Evolutionary conservation across 768 basidiomycete genomes (phyloP), one percentile per base, ranked within the genome.

Genomic region (Basidioascus undulatus): DNA sequence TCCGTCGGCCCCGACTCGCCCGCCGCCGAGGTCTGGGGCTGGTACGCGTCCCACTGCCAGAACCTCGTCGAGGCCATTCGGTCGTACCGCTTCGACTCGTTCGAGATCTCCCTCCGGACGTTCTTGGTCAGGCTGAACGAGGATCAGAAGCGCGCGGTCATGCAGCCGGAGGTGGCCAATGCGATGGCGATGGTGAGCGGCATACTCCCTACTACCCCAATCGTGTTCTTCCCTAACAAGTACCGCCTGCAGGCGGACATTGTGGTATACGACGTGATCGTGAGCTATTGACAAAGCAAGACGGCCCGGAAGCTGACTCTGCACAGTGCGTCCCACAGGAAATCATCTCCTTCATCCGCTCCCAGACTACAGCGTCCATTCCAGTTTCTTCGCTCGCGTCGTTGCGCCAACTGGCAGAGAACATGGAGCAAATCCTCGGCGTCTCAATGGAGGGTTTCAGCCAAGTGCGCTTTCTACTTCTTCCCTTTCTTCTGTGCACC

Each of bases 371-470:
- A 32, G 75, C 76, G 5, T 70, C 77, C 13, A 74, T 86, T 35
- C 62, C 76, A 1, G 59, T 76, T 3, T 49, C 69, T 33, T 71
- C 78, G 4, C 57, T 84, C 37, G 67, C 68, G 13, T 75, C 68
- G 53, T 63, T 86, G 43, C 74, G 81, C 34, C 76, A 78, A 54
- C 63, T 86, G 41, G 81, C 81, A 13, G 70, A 78, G 52, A 83
- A 84, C 62, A 83, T 86, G 81, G 81, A 86, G 54, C 83, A 84
- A 57, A 77, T 84, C 37, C 62, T 86, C n/a, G 64, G 84, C 32
- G 65, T 76, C 38, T 78, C 81, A 15, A 62, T 86, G 24, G 79
- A 82, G 44, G 69, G 68, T 45, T 86, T 83, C 46, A 79, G 79
- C 16, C 79, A 79, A 53, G n/a, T n/a, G n/a, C n/a, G n/a, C n/a